These are phyloP conservation scores for Colletotrichum musicola DNA, from an alignment of 2,329 filamentous ascomycete genomes.

Conservation along the genomic window DNA sequence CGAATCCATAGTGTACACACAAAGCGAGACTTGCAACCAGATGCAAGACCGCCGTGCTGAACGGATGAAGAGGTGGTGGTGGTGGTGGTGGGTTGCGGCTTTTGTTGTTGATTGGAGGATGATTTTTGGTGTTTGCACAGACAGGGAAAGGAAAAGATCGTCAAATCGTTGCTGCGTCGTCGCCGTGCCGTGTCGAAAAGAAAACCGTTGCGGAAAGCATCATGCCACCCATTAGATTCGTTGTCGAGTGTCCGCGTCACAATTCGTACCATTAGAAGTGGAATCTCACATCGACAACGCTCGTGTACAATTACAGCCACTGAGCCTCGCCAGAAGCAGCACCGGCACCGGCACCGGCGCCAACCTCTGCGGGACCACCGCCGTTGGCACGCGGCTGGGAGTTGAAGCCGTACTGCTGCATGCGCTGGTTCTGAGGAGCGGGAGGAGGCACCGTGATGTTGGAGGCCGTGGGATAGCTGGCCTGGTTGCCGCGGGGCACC, in stretches of 20 bases:
- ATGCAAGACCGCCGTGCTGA: conserved; percentile 47
- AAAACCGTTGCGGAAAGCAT: conserved; percentile 40
- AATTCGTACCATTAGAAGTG: conserved; percentile 32
- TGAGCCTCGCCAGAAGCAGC: conserved; percentile 48
- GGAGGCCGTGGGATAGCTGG: conserved; percentile 50
- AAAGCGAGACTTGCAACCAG: conserved; percentile 44
- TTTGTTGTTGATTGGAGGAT: conserved; percentile 29
- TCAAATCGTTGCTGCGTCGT: conserved; percentile 56
- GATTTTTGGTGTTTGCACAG: conserved; percentile 43
- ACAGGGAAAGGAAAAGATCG: conserved; percentile 51
- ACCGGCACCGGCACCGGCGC: conserved; percentile 50
- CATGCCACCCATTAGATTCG: conserved; percentile 38
- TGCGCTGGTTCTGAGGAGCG: conserved; percentile 32
- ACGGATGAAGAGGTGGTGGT: conserved; percentile 37
- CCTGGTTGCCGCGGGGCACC: conserved; percentile 49
- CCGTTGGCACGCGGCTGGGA: conserved; percentile 27
- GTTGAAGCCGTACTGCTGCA: conserved; percentile 31
- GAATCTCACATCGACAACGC: conserved; percentile 21
- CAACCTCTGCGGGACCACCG: conserved; percentile 35
- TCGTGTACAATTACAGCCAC: conserved; percentile 53
- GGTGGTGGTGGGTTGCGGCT: conserved; percentile 24
- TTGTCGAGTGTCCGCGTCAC: conserved; percentile 37
- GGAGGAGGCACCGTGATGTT: conserved; percentile 49
- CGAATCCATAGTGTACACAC: conserved; percentile 40
- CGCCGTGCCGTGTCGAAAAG: conserved; percentile 49